These are phyloP conservation scores for Exophiala sp. DNA, from an alignment of 2,329 filamentous ascomycete genomes.

Conservation along the genomic window DNA sequence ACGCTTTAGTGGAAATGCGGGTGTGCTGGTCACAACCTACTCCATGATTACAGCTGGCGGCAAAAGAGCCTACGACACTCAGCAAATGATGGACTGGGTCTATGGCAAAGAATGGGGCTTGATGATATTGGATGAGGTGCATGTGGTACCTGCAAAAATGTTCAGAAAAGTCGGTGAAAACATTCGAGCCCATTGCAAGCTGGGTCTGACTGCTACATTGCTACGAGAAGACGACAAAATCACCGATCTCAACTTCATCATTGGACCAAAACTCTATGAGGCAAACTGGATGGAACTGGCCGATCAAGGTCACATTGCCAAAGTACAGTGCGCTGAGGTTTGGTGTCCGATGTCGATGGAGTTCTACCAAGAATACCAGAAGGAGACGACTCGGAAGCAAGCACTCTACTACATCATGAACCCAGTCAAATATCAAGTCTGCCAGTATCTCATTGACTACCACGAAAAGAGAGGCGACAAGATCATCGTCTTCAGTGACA, in stretches of 20 bases:
- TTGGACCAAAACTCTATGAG: slow-evolving; percentile 95
- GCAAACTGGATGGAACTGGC: slow-evolving; percentile 99
- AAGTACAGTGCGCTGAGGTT: slow-evolving; percentile 95
- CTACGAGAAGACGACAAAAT: slow-evolving; percentile 98
- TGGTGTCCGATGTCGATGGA: slow-evolving; percentile 99
- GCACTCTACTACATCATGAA: slow-evolving; percentile 92
- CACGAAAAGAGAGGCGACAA: slow-evolving; percentile 90
- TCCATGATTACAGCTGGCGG: slow-evolving; percentile 88
- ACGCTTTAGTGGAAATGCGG: slow-evolving; percentile 79
- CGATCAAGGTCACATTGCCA: slow-evolving; percentile 92
- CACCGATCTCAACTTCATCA: slow-evolving; percentile 92
- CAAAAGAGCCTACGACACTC: slow-evolving; percentile 82
- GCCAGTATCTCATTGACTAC: slow-evolving; percentile 97
- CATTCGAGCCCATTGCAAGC: slow-evolving; percentile 92
- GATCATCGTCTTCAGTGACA: slow-evolving; percentile 97
- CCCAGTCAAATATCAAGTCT: slow-evolving; percentile 92
- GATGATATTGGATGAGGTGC: slow-evolving; percentile 95
- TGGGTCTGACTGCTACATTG: slow-evolving; percentile 89
- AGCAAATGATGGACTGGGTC: slow-evolving; percentile 97
- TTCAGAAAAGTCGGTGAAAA: slow-evolving; percentile 90
- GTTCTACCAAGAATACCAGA: slow-evolving; percentile 92
- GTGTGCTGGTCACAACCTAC: slow-evolving; percentile 96
- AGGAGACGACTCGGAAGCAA: slow-evolving; percentile 63
- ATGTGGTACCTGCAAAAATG: slow-evolving; percentile 95
- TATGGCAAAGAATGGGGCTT: slow-evolving; percentile 89